Base-by-base conservation (phyloP, 2,329 filamentous ascomycete species). In the Pestalotiopsis sp. region DNA sequence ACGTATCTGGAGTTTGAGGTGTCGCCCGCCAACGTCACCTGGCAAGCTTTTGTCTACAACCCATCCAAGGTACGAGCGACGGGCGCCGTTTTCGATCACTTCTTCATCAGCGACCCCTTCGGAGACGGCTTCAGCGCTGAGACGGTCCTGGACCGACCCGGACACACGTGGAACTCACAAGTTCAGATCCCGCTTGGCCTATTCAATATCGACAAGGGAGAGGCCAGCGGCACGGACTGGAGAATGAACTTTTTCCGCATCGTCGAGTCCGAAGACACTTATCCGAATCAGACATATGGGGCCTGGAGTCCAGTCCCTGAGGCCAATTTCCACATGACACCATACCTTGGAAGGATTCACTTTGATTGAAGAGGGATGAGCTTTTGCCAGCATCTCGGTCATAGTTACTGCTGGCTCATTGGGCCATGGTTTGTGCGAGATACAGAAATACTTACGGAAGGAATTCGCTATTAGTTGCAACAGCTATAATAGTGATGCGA, bases 171-270 rank as follows among this genome's bases (percentile, higher is more conserved):
- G 84, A 71, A 76, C 1, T 85, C 84, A 61, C 70, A 77, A 2
- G 79, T 80, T 5, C 74, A 69, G 31, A 82, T 86, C 52, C 84
- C 84, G 0, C 76, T 86, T n/a, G 83, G 79, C 3, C 75, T 86
- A 9, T 86, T 86, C 78, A 86, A 85, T 67, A 82, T 86, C 31
- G 82, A 85, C 67, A 69, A 75, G 3, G 82, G 83, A 56, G 69
- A 75, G 71, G 83, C 82, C 1, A 75, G 77, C 69, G 82, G 82
- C 25, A 85, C 83, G 0, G 66, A 78, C 70, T 86, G 84, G 84
- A 79, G 84, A 68, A 86, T 86, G 84, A 86, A 86, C 73, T 86
- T 86, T 71, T 84, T 86, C 75, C 79, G 84, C 59, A 86, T 83
- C 3, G 74, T 84, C 38, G 83, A 82, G 4, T 78, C 79, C 31